Base-by-base conservation (phyloP, 129 eudicot genomes). In the Glebionis coronaria region DNA sequence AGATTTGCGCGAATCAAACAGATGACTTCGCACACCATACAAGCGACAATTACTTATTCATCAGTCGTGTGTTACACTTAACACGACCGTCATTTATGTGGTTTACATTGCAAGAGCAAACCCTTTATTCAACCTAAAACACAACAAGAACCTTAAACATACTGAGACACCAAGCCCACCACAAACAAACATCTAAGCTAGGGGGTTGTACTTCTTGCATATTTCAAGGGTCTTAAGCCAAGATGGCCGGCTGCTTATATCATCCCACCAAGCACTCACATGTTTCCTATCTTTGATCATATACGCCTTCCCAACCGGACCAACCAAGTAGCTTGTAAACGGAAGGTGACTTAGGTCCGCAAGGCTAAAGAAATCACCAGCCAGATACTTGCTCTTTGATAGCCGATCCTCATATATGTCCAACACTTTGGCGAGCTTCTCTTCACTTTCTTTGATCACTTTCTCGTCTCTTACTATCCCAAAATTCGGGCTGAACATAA, bases 181-280 rank as follows among this genome's bases (percentile, higher is more conserved):
- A 59, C 8, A 9, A 31, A 68, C 64, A 29, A 59, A 31, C 47
- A 13, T 60, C 23, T 60, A 60, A 1, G 65, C 68, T 5, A 13
- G 42, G 8, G 44, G 65, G 45, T 28, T 52, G 13, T 11, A 46
- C 9, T 60, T 47, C 58, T 73, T 73, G 80, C 56, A 75, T 5
- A 62, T 60, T 19, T 68, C 64, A 35, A 64, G 72, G 44, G 82
- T 86, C 80, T 78, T 88, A 70, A 69, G 63, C 90, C 90, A 88
- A 50, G 96, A 78, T 12, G 96, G 91, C 73, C 96, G 82, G 38
- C 58, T 80, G 59, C 91, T 84, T 40, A 88, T 88, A 68, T 80
- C 96, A 76, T 88, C 88, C 96, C 96, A 88, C 96, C 96, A 88
- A 16, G 80, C 80, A 79, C 84, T 84, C 38, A 84, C 88, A 75